Evolutionary conservation across 805 yeast genomes (phyloP), one percentile per base, ranked within the genome.

Genomic region (Schwanniomyces occidentalis): DNA sequence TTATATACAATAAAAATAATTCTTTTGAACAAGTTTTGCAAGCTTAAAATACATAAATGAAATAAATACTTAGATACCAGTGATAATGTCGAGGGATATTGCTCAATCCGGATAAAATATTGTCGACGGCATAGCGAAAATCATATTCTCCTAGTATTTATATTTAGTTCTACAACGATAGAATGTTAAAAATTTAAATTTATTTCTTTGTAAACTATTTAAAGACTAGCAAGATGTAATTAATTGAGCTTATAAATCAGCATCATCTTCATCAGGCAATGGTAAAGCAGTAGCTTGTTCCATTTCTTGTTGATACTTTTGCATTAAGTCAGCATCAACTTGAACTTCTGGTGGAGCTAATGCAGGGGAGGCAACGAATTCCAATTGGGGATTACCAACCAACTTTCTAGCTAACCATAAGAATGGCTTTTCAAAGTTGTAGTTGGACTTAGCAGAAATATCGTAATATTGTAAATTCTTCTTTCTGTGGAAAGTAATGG

Each of bases 401-500:
- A 93, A 81, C 76, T 93, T 93, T 82, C 99, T 87, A 36, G 99
- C 99, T 61, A 93, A 86, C 99, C 99, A 93, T 71, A 93, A 82
- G 85, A 93, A 93, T 50, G 99, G 99, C 78, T 95, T 93, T 78
- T 93, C 99, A 60, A 93, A 93, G 80, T 93, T 95, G 79, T 93
- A 93, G 80, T 93, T 93, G 50, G 99, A 93, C 77, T 93, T 93
- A 69, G 99, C 99, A 42, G 98, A 91, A 66, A 93, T 93, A 73
- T 93, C 99, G 77, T 93, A 93, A 78, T 93, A 93, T 76, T 93
- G 99, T 70, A 93, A 80, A 78, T 93, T 93, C 83, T 93, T 93
- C 95, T 93, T 93, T 82, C 99, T 86, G 88, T 93, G 99, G 96
- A 93, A 93, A 54, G 99, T 93, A 77, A 93, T 93, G 64, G 97